Percentiles rank a stretch among this genome's conserved stretches.
Conservation (phyloP, 2,329 filamentous ascomycete species). For the Aaosphaeria arxii region DNA sequence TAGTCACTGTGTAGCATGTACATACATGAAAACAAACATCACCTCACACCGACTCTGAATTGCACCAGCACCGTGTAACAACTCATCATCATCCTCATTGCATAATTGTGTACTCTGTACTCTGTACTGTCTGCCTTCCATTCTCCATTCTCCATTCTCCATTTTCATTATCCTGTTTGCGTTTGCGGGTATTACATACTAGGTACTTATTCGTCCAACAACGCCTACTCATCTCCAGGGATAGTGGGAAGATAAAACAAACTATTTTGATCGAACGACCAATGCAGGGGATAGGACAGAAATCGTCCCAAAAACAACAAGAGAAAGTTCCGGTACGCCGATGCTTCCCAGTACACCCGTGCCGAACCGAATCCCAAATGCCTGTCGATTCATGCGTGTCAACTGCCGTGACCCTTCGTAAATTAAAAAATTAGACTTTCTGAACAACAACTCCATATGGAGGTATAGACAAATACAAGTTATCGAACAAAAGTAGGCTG, state of each 20-base stretch:
- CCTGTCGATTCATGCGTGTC: not conserved
- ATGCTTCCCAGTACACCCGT: conserved; percentile 3
- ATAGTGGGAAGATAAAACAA: too few relatives aligned
- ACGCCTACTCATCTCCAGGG: too few relatives aligned
- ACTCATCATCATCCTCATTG: conserved; percentile 9
- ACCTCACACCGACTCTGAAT: not conserved
- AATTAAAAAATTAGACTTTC: conserved; percentile 1
- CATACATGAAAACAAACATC: not conserved
- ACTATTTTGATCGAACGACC: too few relatives aligned
- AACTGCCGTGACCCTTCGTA: conserved; percentile 5
- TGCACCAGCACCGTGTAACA: not conserved
- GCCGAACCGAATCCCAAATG: conserved; percentile 1
- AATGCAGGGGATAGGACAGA: too few relatives aligned
- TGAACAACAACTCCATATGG: not conserved
- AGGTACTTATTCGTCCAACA: too few relatives aligned
- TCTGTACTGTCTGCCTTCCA: not conserved
- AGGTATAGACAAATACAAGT: conserved; percentile 1
- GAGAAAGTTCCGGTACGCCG: conserved; percentile 1
- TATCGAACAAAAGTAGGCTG: conserved; percentile 4
- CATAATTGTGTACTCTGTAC: not conserved
- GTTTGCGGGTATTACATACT: conserved; percentile 5
- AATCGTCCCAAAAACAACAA: not conserved
- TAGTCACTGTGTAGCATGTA: too few relatives aligned
- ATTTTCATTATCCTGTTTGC: not conserved
- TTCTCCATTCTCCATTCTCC: not conserved